Evolutionary conservation across 2,329 filamentous ascomycete genomes (phyloP), one percentile per base, ranked within the genome.

Genomic region (Tolypocladium ophioglossoides): DNA sequence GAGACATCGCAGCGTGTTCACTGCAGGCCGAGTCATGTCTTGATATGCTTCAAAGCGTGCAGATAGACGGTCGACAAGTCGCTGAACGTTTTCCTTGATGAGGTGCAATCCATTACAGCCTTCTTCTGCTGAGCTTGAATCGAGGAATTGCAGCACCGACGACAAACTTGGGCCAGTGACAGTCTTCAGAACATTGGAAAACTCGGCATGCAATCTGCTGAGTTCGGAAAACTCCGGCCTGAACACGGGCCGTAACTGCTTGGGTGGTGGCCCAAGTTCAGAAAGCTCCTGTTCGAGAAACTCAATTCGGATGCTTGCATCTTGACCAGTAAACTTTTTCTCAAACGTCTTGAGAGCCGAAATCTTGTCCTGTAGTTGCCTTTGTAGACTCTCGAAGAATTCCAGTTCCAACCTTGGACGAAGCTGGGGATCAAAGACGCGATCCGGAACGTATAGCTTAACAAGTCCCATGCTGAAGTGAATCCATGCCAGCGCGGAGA

Each of bases 361-460:
- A 1, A 90, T 75, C 55, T 83, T 83, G 7, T 71, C 64, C 14
- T 74, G 67, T 2, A 95, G 70, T 11, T 77, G 72, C 3, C 66
- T 59, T 49, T 80, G 78, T 40, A 87, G 75, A 54, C 83, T 74
- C 46, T 75, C 66, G 53, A 78, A 75, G 52, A 78, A 80, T 46
- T 78, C 73, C 22, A 82, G 79, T 61, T 90, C 85, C 20, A 96
- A 79, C 52, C 80, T 74, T 6, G 82, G 80, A 52, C 79, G 75
- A 55, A 85, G 74, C 56, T 85, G 80, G 1, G 94, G 94, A 67
- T 99, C 94, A 63, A 92, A 94, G 4, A 87, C 80, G 60, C 86
- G 85, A 67, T 95, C 86, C 0, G 95, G 91, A 2, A 97, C 84
- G 64, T 92, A 96, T 2, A 96, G 76, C 57, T 81, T 80, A 50